Evolutionary conservation across 352 stramenopile species (phyloP).

Genomic region (Globisporangium megalacanthum): DNA sequence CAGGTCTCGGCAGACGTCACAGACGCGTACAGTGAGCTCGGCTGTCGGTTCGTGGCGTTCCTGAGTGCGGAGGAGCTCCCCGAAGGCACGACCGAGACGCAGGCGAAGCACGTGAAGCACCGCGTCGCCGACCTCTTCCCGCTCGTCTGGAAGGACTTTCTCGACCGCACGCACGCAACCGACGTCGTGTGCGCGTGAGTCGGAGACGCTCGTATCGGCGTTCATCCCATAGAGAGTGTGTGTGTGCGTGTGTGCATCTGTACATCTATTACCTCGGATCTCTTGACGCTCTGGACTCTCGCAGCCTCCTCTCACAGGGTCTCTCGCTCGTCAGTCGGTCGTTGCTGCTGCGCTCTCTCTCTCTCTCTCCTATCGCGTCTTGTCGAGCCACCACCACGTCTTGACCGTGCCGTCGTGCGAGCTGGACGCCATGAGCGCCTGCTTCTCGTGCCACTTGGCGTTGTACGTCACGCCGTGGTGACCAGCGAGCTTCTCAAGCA

Average conservation of each 20-base stretch:
- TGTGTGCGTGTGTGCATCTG: not conserved
- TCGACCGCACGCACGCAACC: slow-evolving; percentile 33
- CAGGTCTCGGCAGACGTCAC: slow-evolving; percentile 32
- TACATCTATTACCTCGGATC: slow-evolving; percentile 3
- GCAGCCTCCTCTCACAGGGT: not conserved
- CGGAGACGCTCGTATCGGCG: too few species aligned
- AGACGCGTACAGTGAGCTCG: slow-evolving; percentile 39
- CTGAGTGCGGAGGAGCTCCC: slow-evolving; percentile 35
- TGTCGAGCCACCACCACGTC: slow-evolving; percentile 86
- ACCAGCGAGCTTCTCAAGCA: slow-evolving; percentile 73
- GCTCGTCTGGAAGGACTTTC: slow-evolving; percentile 64
- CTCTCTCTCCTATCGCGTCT: slow-evolving; percentile 27
- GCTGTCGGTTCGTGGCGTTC: slow-evolving; percentile 61
- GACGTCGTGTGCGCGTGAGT: slow-evolving; percentile 26
- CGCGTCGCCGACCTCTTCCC: slow-evolving; percentile 66
- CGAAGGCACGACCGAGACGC: slow-evolving; percentile 6
- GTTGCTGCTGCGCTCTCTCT: not conserved
- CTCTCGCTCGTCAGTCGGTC: not conserved
- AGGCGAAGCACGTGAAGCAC: slow-evolving; percentile 30
- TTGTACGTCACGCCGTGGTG: slow-evolving; percentile 83
- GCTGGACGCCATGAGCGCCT: slow-evolving; percentile 77
- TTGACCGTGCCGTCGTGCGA: slow-evolving; percentile 88
- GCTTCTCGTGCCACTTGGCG: slow-evolving; percentile 82
- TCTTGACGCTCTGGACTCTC: not conserved
- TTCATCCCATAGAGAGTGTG: not conserved